Evolutionary conservation across 805 yeast species (phyloP), one percentile per base, ranked within the genome.

Genomic region (Monosporozyma aquatica): DNA sequence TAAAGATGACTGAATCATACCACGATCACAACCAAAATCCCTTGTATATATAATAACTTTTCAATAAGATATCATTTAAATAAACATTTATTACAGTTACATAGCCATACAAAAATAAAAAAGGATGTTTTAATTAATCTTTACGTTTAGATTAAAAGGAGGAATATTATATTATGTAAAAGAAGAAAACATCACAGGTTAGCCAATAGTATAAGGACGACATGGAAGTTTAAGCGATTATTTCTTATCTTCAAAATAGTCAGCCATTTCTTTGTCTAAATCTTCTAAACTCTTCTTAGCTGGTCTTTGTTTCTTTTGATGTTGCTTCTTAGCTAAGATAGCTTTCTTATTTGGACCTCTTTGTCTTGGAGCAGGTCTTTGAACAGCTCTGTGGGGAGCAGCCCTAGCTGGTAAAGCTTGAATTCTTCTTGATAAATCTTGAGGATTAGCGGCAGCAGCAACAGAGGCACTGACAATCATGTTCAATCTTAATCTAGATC

Each of bases 211-310:
- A n/a, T n/a, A n/a, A n/a, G n/a, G n/a, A n/a, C n/a, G n/a, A n/a
- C n/a, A n/a, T n/a, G n/a, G n/a, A n/a, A n/a, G n/a, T n/a, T n/a
- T n/a, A n/a, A n/a, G n/a, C n/a, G n/a, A n/a, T 33, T 49, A 52
- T 43, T 56, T 52, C 47, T 56, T 58, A 42, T 66, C 66, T 49
- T 78, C 79, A 55, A 90, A 89, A 70, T 90, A 90, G 62, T 89
- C 97, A 49, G 87, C 83, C 98, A 92, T 90, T 70, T 90, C 97
- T 62, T 89, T 95, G 68, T 92, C 98, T 61, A 90, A 78, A 68
- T 92, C 90, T 64, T 85, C 97, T 50, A 84, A 72, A 41, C 95
- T 79, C 75, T 87, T 87, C 68, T 74, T 72, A 47, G 70, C 72
- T 46, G 73, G 70, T 52, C 61, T 65, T 51, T 60, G 67, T 53